phyloP scores from a whole-genome alignment of 805 yeast species.

The Debaryomyces tyrocola region DNA sequence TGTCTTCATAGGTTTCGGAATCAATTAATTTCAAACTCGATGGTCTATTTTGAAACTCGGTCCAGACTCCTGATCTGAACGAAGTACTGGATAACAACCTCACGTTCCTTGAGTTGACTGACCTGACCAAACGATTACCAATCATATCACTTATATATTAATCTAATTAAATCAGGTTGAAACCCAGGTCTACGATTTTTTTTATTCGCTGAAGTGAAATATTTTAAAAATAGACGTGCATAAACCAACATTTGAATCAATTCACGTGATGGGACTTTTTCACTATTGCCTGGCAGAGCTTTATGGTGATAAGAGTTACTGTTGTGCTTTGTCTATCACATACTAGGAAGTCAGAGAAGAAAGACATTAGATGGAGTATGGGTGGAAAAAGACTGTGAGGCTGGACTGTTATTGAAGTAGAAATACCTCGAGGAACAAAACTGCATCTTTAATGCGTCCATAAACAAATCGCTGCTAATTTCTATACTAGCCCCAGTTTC shows the following conservation, averaged over 20 bases:
- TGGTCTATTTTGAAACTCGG: constrained; percentile 31
- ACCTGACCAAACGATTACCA: neutral
- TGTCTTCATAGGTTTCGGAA: constrained; percentile 16
- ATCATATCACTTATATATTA: constrained; percentile 1
- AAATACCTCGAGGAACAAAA: too few relatives aligned
- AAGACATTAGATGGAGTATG: too few relatives aligned
- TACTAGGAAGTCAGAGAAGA: too few relatives aligned
- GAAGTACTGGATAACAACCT: constrained; percentile 3
- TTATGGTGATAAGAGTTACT: too few relatives aligned
- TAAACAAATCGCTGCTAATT: too few relatives aligned
- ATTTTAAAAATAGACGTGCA: neutral
- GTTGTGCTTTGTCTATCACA: too few relatives aligned
- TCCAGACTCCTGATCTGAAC: constrained; percentile 26
- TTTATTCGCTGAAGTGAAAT: neutral
- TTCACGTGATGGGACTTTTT: neutral
- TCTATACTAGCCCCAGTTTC: too few relatives aligned
- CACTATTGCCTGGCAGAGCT: too few relatives aligned
- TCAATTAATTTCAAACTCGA: constrained; percentile 24
- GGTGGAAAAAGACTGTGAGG: too few relatives aligned
- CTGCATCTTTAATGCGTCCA: too few relatives aligned
- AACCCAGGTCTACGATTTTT: neutral
- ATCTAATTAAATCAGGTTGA: neutral
- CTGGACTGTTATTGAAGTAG: too few relatives aligned
- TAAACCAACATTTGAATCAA: neutral
- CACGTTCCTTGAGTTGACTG: neutral